Conservation (phyloP, 352 stramenopile species). For the Elongisporangium prolatum region DNA sequence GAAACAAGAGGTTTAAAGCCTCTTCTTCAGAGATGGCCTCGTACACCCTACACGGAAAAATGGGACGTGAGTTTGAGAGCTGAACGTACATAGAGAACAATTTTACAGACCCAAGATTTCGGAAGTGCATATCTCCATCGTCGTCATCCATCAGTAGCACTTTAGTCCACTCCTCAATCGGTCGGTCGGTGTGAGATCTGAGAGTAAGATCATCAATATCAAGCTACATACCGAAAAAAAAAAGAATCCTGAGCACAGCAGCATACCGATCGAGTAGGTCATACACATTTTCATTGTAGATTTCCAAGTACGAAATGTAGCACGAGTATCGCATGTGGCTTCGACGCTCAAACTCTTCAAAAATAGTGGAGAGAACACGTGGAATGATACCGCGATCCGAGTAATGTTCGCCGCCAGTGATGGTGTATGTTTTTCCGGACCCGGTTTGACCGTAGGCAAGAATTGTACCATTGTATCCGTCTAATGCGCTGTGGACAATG, state of each 20-base stretch:
- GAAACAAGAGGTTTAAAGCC: constrained; percentile 93
- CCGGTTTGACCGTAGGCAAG: constrained; percentile 69
- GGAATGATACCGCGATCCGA: constrained; percentile 95
- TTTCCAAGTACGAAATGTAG: constrained; percentile 95
- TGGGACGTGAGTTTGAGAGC: background rate
- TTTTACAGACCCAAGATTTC: constrained; percentile 48
- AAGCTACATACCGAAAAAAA: too few relatives aligned
- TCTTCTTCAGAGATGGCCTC: constrained; percentile 88
- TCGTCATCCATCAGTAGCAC: constrained; percentile 75
- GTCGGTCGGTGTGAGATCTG: constrained; percentile 64
- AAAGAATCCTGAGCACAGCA: too few relatives aligned
- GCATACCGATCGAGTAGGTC: constrained; percentile 83
- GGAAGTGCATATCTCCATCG: constrained; percentile 76
- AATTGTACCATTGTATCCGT: constrained; percentile 76
- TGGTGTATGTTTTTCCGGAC: constrained; percentile 76
- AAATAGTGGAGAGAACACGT: constrained; percentile 90
- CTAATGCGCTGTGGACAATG: constrained; percentile 62
- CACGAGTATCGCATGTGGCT: constrained; percentile 65
- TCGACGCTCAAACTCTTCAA: constrained; percentile 74
- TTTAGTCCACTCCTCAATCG: constrained; percentile 80
- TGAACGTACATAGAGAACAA: background rate
- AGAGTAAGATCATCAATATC: background rate
- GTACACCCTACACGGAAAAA: constrained; percentile 40
- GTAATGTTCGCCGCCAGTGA: constrained; percentile 89
- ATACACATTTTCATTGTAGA: constrained; percentile 96